These are phyloP conservation scores for Penicillium paradoxum DNA, from an alignment of 495 filamentous ascomycete species.

Conservation along the genomic window DNA sequence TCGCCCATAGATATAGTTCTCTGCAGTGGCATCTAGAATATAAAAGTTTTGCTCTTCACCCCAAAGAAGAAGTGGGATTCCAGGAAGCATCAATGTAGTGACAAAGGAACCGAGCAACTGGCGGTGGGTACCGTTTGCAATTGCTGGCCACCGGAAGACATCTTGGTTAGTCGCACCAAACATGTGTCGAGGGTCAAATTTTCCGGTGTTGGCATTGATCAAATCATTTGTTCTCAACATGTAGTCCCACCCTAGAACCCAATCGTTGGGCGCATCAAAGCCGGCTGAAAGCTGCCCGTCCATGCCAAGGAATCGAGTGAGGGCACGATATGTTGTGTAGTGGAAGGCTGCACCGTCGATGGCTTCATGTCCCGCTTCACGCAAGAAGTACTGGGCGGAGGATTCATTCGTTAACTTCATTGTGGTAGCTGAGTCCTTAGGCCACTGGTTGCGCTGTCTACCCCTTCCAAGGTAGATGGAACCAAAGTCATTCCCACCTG, in stretches of 20 bases:
- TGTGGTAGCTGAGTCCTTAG: slow-evolving; percentile 26
- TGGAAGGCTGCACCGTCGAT: slow-evolving; percentile 66
- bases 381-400: slow-evolving; percentile 49
- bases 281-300: slow-evolving; percentile 57
- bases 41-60: slow-evolving; percentile 71
- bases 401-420: slow-evolving; percentile 44
- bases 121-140: slow-evolving; percentile 52
- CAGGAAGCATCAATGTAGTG: slow-evolving; percentile 59
- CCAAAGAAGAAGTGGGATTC: slow-evolving; percentile 61
- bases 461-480: slow-evolving; percentile 64
- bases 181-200: slow-evolving; percentile 67
- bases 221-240: slow-evolving; percentile 62
- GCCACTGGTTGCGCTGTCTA: slow-evolving; percentile 47
- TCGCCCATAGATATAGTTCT: slow-evolving; percentile 67
- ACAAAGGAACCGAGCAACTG: slow-evolving; percentile 59
- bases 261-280: slow-evolving; percentile 53
- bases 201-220: slow-evolving; percentile 57
- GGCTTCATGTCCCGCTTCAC: slow-evolving; percentile 51
- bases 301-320: slow-evolving; percentile 62
- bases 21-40: slow-evolving; percentile 59
- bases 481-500: slow-evolving; percentile 58
- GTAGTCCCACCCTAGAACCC: slow-evolving; percentile 52
- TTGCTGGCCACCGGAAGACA: slow-evolving; percentile 70
- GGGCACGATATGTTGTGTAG: slow-evolving; percentile 61
- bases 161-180: slow-evolving; percentile 69